Evolutionary conservation across 495 filamentous ascomycete species (phyloP).

Genomic region (Thozetella sp.): DNA sequence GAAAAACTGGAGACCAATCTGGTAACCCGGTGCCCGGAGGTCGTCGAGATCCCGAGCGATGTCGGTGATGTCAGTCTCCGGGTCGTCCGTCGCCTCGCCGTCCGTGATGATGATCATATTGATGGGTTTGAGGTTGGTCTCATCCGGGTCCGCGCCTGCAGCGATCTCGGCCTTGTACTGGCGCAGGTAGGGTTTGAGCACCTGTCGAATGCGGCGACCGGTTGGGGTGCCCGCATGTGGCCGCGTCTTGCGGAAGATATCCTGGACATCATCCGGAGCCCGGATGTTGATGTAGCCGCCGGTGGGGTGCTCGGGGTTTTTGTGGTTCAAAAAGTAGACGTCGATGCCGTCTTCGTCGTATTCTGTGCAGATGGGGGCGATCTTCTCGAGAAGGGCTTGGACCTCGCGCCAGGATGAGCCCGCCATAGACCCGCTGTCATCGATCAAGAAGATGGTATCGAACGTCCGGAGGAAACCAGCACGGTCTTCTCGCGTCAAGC

Average conservation of each 20-base stretch:
- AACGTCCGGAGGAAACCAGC: conserved; percentile 86
- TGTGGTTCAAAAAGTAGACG: conserved; percentile 85
- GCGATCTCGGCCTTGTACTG: conserved; percentile 33
- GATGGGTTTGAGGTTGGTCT: conserved; percentile 69
- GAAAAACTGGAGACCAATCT: conserved; percentile 96
- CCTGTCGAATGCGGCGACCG: conserved; percentile 69
- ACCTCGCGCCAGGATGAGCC: conserved; percentile 78
- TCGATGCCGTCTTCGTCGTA: conserved; percentile 93
- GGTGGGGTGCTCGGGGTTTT: conserved; percentile 21
- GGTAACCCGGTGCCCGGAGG: conserved; percentile 74
- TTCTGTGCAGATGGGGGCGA: conserved; percentile 82
- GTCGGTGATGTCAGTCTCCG: conserved; percentile 69
- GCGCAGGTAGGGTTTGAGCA: conserved; percentile 71
- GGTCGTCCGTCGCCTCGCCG: conserved; percentile 74
- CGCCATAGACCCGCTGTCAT: conserved; percentile 91
- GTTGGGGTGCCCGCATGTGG: conserved; percentile 76
- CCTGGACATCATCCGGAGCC: conserved; percentile 49
- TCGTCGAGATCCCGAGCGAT: conserved; percentile 73
- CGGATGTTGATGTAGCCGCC: conserved; percentile 61
- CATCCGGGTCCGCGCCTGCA: conserved; percentile 38
- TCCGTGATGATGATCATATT: conserved; percentile 97
- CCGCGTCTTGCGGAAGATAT: conserved; percentile 66
- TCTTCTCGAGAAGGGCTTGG: conserved; percentile 67
- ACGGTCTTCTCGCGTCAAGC: conserved; percentile 54
- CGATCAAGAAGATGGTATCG: conserved; percentile 92